Evolutionary conservation across 108 stramenopile species (phyloP), one percentile per base, ranked within the genome.

Genomic region (Skeletonema costatum): DNA sequence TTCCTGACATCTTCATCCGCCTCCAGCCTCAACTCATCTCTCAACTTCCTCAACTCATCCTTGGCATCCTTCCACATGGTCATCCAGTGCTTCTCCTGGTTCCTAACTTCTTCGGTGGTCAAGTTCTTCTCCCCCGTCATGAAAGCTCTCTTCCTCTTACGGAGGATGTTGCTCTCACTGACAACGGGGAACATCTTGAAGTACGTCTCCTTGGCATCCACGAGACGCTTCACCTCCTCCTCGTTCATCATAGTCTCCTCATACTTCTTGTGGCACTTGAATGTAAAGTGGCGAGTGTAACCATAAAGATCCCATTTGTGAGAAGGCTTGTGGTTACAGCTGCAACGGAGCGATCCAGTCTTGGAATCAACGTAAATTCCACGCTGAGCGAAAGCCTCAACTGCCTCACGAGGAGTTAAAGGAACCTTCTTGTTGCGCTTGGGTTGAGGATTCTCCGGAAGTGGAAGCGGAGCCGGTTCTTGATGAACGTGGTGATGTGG

Each of bases 381-480:
- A 66, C 65, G 65, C 13, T 66, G 65, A 25, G 25, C 56, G 41
- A 62, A 72, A 25, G 44, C 48, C 60, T 56, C 53, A 25, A 72
- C 12, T 5, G 71, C 71, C 71, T 72, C 71, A 32, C 62, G 71
- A 61, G 39, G 44, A 46, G 60, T 72, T 25, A 72, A 39, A 5
- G 71, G 71, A 19, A 61, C 39, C 71, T 72, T 72, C 71, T 72
- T 72, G 71, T 72, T 72, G 60, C 71, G 71, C 53, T 70, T 70
- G 14, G 68, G 68, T 19, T 33, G 31, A 31, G 66, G 46, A 31
- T 50, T 67, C 44, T 17, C 66, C 2, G 64, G 21, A 41, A n/a
- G 21, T 11, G 64, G 64, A 32, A 29, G 38, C 35, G 64, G 25
- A 36, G 64, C 25, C 14, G 64, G 38, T 65, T 71, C 68, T 32